Percentiles rank a stretch among this genome's conserved stretches.
Conservation (phyloP, 1,139 yeast genomes). For the Entelexis sorbosivorans region DNA sequence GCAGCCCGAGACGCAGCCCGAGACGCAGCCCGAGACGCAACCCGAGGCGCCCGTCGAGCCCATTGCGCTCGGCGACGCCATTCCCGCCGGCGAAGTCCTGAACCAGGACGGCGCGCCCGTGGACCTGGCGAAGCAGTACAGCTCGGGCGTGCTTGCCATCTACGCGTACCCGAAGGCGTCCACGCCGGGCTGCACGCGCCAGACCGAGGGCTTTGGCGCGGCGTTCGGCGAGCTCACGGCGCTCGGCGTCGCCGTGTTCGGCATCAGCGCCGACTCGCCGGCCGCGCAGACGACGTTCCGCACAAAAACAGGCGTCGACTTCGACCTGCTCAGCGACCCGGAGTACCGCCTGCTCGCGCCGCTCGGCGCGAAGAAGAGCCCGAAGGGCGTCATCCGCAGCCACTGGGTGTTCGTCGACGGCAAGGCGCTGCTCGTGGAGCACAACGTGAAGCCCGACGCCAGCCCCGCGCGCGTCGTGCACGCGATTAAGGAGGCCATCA, state of each 20-base stretch:
- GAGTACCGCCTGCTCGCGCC: constrained; percentile 52
- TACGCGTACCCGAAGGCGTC: constrained; percentile 85
- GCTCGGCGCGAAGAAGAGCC: constrained; percentile 73
- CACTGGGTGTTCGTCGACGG: constrained; percentile 87
- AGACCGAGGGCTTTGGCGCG: constrained; percentile 79
- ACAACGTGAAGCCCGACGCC: constrained; percentile 68
- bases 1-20: background rate
- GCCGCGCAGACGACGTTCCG: constrained; percentile 63
- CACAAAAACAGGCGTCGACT: constrained; percentile 59
- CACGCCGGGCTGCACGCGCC: constrained; percentile 90
- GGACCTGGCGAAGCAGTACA: constrained; percentile 23
- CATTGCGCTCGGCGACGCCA: constrained; percentile 51
- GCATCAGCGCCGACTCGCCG: constrained; percentile 25
- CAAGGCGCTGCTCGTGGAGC: constrained; percentile 47
- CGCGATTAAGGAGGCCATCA: constrained; percentile 12
- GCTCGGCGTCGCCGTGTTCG: constrained; percentile 32
- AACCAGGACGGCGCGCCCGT: constrained; percentile 61
- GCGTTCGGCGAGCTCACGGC: constrained; percentile 45
- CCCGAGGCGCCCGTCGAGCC: constrained; percentile 6
- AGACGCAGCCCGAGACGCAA: constrained; percentile 1
- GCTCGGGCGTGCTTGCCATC: constrained; percentile 31
- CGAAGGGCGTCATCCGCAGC: constrained; percentile 69
- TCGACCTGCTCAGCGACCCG: constrained; percentile 69
- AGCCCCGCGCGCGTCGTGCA: constrained; percentile 49
- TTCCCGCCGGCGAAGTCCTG: constrained; percentile 53